These are phyloP conservation scores for Mrakia frigida DNA, from an alignment of 768 basidiomycete genomes.

Conservation along the genomic window DNA sequence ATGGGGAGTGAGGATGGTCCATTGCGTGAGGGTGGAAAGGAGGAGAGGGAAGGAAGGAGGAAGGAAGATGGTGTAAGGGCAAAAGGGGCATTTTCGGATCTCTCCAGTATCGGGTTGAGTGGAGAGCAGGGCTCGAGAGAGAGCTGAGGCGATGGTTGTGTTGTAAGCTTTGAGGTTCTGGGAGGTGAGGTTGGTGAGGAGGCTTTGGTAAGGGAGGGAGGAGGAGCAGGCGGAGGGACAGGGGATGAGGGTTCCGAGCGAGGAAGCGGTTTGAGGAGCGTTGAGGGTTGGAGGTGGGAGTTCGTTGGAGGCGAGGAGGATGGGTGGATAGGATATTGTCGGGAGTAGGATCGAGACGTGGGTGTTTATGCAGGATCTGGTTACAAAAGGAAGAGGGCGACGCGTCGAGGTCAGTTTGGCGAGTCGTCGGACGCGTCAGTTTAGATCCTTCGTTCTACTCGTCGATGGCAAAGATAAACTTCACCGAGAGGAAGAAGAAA, in stretches of 20 bases:
- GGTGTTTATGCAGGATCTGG: slow-evolving; percentile 29
- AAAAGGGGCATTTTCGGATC: slow-evolving; percentile 20
- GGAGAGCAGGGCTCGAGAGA: slow-evolving; percentile 20
- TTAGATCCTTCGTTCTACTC: too few species aligned
- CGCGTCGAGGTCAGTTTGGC: background rate
- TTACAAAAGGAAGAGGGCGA: background rate
- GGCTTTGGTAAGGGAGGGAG: slow-evolving; percentile 13
- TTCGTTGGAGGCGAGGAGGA: background rate
- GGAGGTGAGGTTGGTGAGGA: slow-evolving; percentile 1
- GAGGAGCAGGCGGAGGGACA: slow-evolving; percentile 29
- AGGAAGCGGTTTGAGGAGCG: background rate
- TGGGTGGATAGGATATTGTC: slow-evolving; percentile 12
- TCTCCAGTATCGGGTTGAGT: background rate
- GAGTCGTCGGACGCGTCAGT: background rate
- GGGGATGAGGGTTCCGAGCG: slow-evolving; percentile 23
- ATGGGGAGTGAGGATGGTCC: background rate
- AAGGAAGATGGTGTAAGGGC: slow-evolving; percentile 7
- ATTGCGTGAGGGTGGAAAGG: background rate
- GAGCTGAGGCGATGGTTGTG: slow-evolving; percentile 9
- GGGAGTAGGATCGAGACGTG: slow-evolving; percentile 28
- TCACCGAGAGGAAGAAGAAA: background rate
- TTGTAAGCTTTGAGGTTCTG: slow-evolving; percentile 19
- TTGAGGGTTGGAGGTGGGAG: too few species aligned
- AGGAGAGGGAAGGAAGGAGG: background rate
- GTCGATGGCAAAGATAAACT: background rate